Evolutionary conservation across 176 grass and related monocot species (phyloP).

Genomic region (Carex pumila): DNA sequence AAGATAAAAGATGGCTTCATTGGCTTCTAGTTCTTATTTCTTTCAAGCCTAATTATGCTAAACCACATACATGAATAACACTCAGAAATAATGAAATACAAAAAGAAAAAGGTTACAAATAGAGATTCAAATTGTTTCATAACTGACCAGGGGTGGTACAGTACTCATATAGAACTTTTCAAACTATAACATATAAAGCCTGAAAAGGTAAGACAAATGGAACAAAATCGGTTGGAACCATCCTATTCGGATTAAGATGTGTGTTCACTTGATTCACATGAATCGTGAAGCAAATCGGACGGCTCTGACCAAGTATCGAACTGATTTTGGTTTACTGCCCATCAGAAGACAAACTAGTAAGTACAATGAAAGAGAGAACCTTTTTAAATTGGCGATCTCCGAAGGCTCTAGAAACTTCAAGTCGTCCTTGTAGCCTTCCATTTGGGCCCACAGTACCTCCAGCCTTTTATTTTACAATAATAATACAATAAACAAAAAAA

Average conservation of each 20-base stretch:
- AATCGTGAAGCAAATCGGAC: too few species aligned
- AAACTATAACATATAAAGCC: background rate
- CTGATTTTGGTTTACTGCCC: too few species aligned
- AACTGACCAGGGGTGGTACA: background rate
- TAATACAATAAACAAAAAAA: background rate
- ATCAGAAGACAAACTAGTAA: background rate
- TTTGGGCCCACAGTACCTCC: slow-evolving; percentile 82
- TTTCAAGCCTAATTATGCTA: background rate
- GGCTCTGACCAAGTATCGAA: too few species aligned
- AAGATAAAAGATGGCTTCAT: background rate
- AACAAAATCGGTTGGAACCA: too few species aligned
- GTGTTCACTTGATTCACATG: too few species aligned
- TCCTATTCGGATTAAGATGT: too few species aligned
- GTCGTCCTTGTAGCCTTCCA: slow-evolving; percentile 86
- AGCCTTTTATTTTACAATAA: slow-evolving; percentile 32
- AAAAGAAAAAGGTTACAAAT: background rate
- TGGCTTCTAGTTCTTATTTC: background rate
- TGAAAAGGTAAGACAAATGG: background rate
- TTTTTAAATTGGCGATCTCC: slow-evolving; percentile 95
- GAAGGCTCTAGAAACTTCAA: slow-evolving; percentile 94
- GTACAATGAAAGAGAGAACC: slow-evolving; percentile 24
- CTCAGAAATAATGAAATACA: background rate
- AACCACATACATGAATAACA: background rate
- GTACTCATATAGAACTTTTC: background rate
- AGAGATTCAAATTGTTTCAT: background rate